phyloP scores from a whole-genome alignment of 2,329 filamentous ascomycete genomes.

The Hypoxylon sp. region DNA sequence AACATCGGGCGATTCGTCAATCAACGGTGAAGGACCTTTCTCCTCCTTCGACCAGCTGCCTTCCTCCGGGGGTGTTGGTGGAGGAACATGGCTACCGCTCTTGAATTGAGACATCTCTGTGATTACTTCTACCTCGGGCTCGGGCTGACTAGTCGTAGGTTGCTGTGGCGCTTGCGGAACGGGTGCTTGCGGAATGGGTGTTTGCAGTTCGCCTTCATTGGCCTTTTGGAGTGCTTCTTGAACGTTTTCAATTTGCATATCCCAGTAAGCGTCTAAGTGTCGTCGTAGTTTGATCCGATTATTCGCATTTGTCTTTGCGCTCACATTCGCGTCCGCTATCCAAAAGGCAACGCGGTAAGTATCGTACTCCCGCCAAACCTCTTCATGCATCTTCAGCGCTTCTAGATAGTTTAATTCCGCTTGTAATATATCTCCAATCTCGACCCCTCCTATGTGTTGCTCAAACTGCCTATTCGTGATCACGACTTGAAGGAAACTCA shows the following conservation, averaged over 20 bases:
- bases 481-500: constrained; percentile 18
- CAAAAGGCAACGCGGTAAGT: constrained; percentile 23
- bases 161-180: no score
- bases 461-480: constrained; percentile 28
- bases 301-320: background rate
- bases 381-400: constrained; percentile 40
- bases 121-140: no score
- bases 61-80: no score
- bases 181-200: background rate
- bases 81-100: no score
- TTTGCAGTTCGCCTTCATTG: background rate
- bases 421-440: constrained; percentile 16
- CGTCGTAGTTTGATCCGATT: constrained; percentile 10
- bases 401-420: constrained; percentile 21
- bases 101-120: no score
- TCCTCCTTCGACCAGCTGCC: no score
- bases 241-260: background rate
- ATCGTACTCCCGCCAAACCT: constrained; percentile 46
- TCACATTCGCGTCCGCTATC: background rate
- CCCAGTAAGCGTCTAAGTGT: background rate
- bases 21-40: no score
- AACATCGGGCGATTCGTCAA: no score
- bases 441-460: background rate
- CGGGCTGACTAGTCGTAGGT: no score
- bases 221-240: background rate